Evolutionary conservation across 2,329 filamentous ascomycete genomes (phyloP).

Genomic region (Xylariaceae sp.): DNA sequence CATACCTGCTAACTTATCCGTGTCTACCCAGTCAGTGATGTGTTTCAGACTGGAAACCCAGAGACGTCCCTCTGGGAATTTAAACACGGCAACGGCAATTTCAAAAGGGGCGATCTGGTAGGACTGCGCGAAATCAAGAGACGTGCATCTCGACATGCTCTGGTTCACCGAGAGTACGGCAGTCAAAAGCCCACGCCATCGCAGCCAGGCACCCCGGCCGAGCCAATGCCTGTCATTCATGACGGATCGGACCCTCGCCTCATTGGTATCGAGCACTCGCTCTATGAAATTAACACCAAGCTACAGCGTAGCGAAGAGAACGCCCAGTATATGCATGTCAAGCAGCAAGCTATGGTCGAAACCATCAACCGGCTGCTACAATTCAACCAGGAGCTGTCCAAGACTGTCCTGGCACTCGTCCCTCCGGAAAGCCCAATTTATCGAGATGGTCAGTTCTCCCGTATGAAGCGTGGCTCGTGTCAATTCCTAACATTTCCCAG

Average conservation of each 20-base stretch:
- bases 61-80: constrained; percentile 98
- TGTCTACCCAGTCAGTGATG: constrained; percentile 72
- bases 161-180: constrained; percentile 89
- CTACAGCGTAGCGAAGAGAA: constrained; percentile 80
- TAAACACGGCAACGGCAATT: constrained; percentile 95
- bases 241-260: constrained; percentile 75
- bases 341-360: constrained; percentile 77
- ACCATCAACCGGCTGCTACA: constrained; percentile 64
- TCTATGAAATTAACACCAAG: constrained; percentile 74
- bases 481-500: constrained; percentile 35
- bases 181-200: constrained; percentile 68
- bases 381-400: constrained; percentile 80
- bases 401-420: constrained; percentile 66
- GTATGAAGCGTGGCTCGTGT: constrained; percentile 15
- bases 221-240: constrained; percentile 64
- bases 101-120: constrained; percentile 89
- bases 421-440: constrained; percentile 72
- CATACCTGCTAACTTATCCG: constrained; percentile 21
- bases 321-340: constrained; percentile 70
- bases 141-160: constrained; percentile 82
- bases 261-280: constrained; percentile 68
- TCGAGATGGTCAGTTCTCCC: constrained; percentile 64
- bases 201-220: constrained; percentile 78
- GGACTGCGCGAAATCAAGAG: constrained; percentile 93
- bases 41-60: constrained; percentile 90